phyloP scores from a whole-genome alignment of 2,329 filamentous ascomycete genomes.

The Hypoxylon sp. region DNA sequence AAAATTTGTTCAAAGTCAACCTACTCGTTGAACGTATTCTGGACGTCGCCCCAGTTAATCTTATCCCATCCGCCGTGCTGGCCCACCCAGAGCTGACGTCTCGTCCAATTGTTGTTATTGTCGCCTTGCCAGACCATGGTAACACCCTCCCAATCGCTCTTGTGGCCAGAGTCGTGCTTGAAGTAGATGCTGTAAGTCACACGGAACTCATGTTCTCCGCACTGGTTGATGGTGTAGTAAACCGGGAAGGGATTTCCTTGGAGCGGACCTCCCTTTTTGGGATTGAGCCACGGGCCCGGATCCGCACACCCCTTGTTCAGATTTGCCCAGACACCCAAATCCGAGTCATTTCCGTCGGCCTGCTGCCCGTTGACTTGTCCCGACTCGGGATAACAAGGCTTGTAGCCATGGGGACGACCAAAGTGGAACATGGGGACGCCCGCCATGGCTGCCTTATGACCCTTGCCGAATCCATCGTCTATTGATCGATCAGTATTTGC shows the following conservation, averaged over 20 bases:
- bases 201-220: constrained; percentile 24
- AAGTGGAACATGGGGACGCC: constrained; percentile 30
- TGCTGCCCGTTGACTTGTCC: constrained; percentile 24
- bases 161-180: constrained; percentile 29
- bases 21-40: constrained; percentile 24
- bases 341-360: constrained; percentile 13
- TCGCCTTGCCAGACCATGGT: constrained; percentile 26
- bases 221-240: constrained; percentile 28
- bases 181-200: constrained; percentile 30
- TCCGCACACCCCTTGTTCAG: constrained; percentile 16
- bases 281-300: constrained; percentile 15
- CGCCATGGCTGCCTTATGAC: constrained; percentile 25
- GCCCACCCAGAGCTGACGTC: constrained; percentile 20
- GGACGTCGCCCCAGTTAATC: constrained; percentile 20
- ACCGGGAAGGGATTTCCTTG: constrained; percentile 28
- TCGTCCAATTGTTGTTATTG: constrained; percentile 25
- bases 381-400: constrained; percentile 27
- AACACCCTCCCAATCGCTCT: constrained; percentile 25
- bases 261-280: constrained; percentile 18
- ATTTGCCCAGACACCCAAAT: constrained; percentile 9
- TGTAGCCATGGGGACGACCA: constrained; percentile 21
- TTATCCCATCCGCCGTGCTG: constrained; percentile 24
- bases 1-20: not conserved
- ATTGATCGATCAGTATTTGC: not conserved
- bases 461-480: constrained; percentile 25